Evolutionary conservation across 208 protist species (phyloP).

Genomic region (Acanthamoeba healyi): DNA sequence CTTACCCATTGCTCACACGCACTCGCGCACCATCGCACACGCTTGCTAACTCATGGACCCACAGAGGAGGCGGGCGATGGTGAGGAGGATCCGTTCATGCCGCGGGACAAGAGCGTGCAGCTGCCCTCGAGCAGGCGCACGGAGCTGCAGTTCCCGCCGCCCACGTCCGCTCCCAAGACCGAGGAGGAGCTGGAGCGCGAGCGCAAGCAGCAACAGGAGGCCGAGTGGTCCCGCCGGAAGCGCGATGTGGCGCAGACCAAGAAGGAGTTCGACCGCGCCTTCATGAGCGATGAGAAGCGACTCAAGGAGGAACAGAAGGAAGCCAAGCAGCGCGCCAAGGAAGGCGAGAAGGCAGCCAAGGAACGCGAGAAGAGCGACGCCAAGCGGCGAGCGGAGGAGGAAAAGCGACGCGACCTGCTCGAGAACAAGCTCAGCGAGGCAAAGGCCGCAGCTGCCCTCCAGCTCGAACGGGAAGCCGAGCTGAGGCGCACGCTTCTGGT

Average conservation of each 20-base stretch:
- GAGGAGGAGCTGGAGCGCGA: constrained; percentile 67
- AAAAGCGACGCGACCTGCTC: constrained; percentile 32
- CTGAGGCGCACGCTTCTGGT: constrained; percentile 60
- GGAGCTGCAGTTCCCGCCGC: constrained; percentile 73
- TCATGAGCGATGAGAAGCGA: constrained; percentile 73
- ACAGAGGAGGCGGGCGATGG: neutral
- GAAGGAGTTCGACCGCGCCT: constrained; percentile 35
- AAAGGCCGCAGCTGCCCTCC: constrained; percentile 42
- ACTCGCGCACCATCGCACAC: neutral
- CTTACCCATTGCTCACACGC: neutral
- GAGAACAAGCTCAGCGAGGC: constrained; percentile 61
- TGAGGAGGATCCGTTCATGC: constrained; percentile 52
- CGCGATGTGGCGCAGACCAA: constrained; percentile 33
- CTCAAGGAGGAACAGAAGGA: constrained; percentile 51
- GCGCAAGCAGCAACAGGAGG: constrained; percentile 60
- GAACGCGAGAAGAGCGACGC: neutral
- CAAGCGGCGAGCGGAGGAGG: neutral
- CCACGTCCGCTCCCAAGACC: constrained; percentile 64
- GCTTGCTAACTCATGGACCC: neutral
- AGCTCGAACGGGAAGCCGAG: constrained; percentile 13
- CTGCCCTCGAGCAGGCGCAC: constrained; percentile 3
- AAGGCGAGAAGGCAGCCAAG: constrained; percentile 64
- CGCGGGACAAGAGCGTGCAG: constrained; percentile 72
- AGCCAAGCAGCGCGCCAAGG: constrained; percentile 60
- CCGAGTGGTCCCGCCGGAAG: constrained; percentile 43